Percentiles rank a stretch among this genome's conserved stretches.
Evolutionary conservation across 108 stramenopile species (phyloP).

Genomic region (Discostella stelligeroides): DNA sequence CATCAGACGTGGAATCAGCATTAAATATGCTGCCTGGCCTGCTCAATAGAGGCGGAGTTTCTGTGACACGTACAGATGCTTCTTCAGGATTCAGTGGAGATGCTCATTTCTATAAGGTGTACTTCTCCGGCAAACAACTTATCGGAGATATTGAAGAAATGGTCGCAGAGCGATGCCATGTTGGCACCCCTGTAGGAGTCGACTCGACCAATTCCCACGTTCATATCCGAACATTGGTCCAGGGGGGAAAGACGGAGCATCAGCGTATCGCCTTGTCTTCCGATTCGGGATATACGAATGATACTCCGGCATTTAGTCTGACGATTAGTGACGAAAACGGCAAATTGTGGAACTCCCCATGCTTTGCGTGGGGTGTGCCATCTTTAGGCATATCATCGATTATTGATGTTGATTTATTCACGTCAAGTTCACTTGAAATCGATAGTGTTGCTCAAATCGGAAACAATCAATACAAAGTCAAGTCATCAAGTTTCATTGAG

Average conservation of each 20-base stretch:
- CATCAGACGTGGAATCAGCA: slow-evolving; percentile 51
- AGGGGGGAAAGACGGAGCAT: slow-evolving; percentile 72
- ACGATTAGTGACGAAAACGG: slow-evolving; percentile 39
- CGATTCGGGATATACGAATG: slow-evolving; percentile 54
- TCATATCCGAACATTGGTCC: slow-evolving; percentile 56
- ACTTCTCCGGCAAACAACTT: slow-evolving; percentile 62
- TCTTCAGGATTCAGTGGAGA: slow-evolving; percentile 51
- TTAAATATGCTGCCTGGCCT: slow-evolving; percentile 49
- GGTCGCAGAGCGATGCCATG: slow-evolving; percentile 31
- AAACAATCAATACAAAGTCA: slow-evolving; percentile 26
- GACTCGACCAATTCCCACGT: slow-evolving; percentile 49
- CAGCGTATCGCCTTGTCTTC: slow-evolving; percentile 62
- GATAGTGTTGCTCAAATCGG: slow-evolving; percentile 25
- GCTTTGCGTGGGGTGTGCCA: slow-evolving; percentile 57
- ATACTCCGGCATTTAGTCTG: slow-evolving; percentile 43
- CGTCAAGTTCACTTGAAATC: slow-evolving; percentile 17
- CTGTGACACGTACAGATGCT: slow-evolving; percentile 51
- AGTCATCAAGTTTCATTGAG: slow-evolving; percentile 38
- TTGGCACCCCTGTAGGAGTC: slow-evolving; percentile 29
- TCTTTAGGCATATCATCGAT: slow-evolving; percentile 54
- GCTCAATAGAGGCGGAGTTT: slow-evolving; percentile 46
- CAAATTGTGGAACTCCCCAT: slow-evolving; percentile 54
- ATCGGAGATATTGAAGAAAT: slow-evolving; percentile 66
- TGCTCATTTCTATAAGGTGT: slow-evolving; percentile 74
- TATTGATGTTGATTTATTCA: slow-evolving; percentile 52